phyloP scores from a whole-genome alignment of 1,139 yeast genomes.

The Candida sanyaensis region DNA sequence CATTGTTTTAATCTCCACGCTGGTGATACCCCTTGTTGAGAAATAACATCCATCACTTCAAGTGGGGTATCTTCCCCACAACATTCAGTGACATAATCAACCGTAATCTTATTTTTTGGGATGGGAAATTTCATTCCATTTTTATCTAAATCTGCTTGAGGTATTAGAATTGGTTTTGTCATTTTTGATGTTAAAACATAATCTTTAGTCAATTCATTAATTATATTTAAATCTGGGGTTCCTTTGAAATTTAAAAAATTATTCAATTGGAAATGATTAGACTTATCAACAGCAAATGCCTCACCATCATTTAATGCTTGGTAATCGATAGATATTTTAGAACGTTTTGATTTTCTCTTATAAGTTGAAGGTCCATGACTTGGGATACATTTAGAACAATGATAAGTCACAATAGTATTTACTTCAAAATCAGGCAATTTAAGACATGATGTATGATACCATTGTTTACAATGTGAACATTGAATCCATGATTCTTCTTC shows the following conservation, averaged over 20 bases:
- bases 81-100: constrained; percentile 56
- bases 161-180: constrained; percentile 32
- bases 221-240: constrained; percentile 16
- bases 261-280: constrained; percentile 63
- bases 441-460: constrained; percentile 65
- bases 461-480: constrained; percentile 59
- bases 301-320: constrained; percentile 81
- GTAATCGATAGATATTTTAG: constrained; percentile 63
- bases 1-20: constrained; percentile 75
- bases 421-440: constrained; percentile 37
- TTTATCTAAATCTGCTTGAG: constrained; percentile 26
- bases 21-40: constrained; percentile 64
- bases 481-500: constrained; percentile 50
- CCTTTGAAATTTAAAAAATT: constrained; percentile 28
- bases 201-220: constrained; percentile 33
- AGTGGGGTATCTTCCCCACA: constrained; percentile 67
- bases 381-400: constrained; percentile 52
- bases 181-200: constrained; percentile 31
- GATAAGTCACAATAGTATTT: constrained; percentile 48
- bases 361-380: constrained; percentile 54
- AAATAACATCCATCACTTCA: constrained; percentile 89
- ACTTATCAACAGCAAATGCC: constrained; percentile 54
- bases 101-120: constrained; percentile 39
- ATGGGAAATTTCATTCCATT: constrained; percentile 44
- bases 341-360: constrained; percentile 59